Base-by-base conservation (phyloP, 176 grass and related monocot genomes). In the Carex kokanica region DNA sequence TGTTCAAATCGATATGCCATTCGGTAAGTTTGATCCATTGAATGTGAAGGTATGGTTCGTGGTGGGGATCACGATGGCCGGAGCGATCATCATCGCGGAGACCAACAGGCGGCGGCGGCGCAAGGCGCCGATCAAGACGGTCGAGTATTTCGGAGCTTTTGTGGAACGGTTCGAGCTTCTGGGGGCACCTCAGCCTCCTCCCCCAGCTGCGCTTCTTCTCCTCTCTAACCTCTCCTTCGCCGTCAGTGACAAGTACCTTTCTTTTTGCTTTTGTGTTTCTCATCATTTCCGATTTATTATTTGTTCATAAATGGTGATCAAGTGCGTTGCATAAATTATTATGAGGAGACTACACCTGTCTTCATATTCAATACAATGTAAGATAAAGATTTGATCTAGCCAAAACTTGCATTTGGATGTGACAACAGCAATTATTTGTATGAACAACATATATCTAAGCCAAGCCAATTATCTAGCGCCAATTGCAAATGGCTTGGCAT, bases 81-180 rank as follows among this genome's bases (percentile, higher is more conserved):
- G 96, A 8, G 97, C 91, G 79, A 78, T 99, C 84, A 86, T 99
- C 75, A 81, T 99, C 45, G 93, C 78, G 29, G 89, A 96, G 88
- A 88, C 86, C 54, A 86, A 86, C 66, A 89, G 93, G 5, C 89
- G 93, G 40, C 78, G 89, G 25, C 78, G 96, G 1, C 86, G 86
- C 56, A 89, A 83, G 83, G 8, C 74, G 13, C 72, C 82, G 14
- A 68, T 40, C 59, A 40, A 27, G 38, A 5, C 12, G 16, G 16
- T 84, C 88, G 8, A 86, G 55, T 58, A 88, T 64, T 84, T 34
- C 41, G 93, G 89, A 3, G 88, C 89, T 27, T 99, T 99, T 68
- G 89, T 92, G 77, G 88, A 96, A 60, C 86, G 73, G 7, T 90
- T 96, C 55, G 97, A 93, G 83, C 86, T 99, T 32, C 0, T 38